Evolutionary conservation across 2,329 filamentous ascomycete species (phyloP).

Genomic region (Paecilomyces fulvus): DNA sequence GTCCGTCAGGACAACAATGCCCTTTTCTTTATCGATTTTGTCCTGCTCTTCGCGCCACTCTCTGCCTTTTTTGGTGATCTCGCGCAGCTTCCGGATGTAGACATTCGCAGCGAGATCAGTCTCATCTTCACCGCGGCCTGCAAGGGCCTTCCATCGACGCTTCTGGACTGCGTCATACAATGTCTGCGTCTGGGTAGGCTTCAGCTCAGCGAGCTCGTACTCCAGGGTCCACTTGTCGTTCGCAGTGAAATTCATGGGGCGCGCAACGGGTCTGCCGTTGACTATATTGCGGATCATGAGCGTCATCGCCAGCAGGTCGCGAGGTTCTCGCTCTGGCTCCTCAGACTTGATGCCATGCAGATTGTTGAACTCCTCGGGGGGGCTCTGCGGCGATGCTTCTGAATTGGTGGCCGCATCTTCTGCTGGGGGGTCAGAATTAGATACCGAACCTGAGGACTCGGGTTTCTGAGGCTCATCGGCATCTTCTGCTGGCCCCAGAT

Average conservation of each 20-base stretch:
- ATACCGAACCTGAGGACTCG: background rate
- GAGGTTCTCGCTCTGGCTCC: constrained; percentile 4
- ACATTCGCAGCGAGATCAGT: constrained; percentile 35
- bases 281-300: constrained; percentile 66
- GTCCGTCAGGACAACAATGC: constrained; percentile 22
- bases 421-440: background rate
- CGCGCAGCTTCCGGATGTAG: constrained; percentile 33
- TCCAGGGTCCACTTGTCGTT: constrained; percentile 62
- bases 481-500: constrained; percentile 18
- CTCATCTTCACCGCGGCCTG: constrained; percentile 28
- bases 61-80: constrained; percentile 48
- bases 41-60: constrained; percentile 50
- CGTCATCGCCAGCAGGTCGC: constrained; percentile 56
- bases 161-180: constrained; percentile 51
- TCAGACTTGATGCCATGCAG: background rate
- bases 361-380: background rate
- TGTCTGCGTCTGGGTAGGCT: constrained; percentile 32
- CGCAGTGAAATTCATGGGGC: constrained; percentile 45
- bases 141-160: constrained; percentile 45
- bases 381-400: background rate
- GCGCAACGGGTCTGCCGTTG: constrained; percentile 54
- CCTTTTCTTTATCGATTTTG: constrained; percentile 40
- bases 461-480: constrained; percentile 1
- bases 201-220: constrained; percentile 63
- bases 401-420: background rate